Evolutionary conservation across 805 yeast genomes (phyloP), one percentile per base, ranked within the genome.

Genomic region (Limtongozyma cylindracea): DNA sequence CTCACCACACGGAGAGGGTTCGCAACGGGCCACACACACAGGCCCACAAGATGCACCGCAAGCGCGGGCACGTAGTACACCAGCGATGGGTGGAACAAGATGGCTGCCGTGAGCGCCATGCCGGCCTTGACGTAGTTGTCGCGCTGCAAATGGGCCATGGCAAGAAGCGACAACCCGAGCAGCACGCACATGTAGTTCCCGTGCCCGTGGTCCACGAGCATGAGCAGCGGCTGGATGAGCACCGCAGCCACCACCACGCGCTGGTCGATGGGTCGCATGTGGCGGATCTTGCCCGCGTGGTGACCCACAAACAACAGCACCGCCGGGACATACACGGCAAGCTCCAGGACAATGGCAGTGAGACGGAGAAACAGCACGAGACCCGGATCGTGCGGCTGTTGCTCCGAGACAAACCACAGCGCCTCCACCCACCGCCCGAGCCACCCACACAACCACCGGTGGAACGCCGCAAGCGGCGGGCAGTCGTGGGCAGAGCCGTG

Each of bases 401-500:
- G 53, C 5, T 64, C 64, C 16, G 84, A 44, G 3, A 51, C 64
- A 43, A 88, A 80, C 96, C 96, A 88, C 0, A 41, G 30, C 0
- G 65, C 51, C 29, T 73, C 58, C 16, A 77, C 45, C 19, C 63
- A 38, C 2, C 51, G 34, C 0, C 95, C 96, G 10, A 84, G 33
- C 23, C 52, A 50, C 0, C 96, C 98, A 21, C 71, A 39, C 1
- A 76, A 16, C 59, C 69, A 77, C 21, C 91, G 78, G 38, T 88
- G 96, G 40, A 60, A 82, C 0, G 96, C 98, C 0, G 98, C 84
- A 29, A 88, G 49, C 5, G 96, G 96, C 1, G 99, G 99, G 41
- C 88, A 88, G 43, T 88, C 98, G 17, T 88, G 53, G 1, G 96
- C 94, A 96, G 98, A 88, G 47, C 84, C 80, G 31, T 67, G 65